Conservation (phyloP, 345 rosid species). For the Mallotus nudiflorus region DNA sequence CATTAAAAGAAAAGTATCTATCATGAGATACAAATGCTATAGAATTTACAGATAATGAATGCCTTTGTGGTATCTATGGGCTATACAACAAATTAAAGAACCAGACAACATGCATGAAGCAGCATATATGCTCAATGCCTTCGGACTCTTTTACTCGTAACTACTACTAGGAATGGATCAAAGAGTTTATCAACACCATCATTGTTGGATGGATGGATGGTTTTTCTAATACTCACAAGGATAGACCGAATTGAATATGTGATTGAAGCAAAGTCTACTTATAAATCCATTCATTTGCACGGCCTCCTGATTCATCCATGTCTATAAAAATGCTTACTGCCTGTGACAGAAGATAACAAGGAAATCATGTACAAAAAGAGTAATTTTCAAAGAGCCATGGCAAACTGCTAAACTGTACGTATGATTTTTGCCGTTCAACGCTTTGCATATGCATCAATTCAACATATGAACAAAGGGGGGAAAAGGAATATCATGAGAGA, state of each 20-base stretch:
- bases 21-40: not conserved
- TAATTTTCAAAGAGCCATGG: too few species aligned
- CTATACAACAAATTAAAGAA: not conserved
- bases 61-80: slow-evolving; percentile 1
- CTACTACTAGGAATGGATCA: not conserved
- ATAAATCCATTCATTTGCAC: slow-evolving; percentile 97
- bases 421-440: too few species aligned
- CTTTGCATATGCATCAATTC: too few species aligned
- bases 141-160: not conserved
- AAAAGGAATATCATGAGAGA: too few species aligned
- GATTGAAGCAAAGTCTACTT: slow-evolving; percentile 40
- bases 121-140: slow-evolving; percentile 1
- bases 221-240: too few species aligned
- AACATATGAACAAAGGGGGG: too few species aligned
- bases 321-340: slow-evolving; percentile 99
- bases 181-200: not conserved
- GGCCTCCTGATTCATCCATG: slow-evolving; percentile 91
- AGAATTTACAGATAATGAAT: not conserved
- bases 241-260: not conserved
- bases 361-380: not conserved
- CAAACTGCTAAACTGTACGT: too few species aligned
- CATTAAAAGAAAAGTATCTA: not conserved
- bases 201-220: not conserved
- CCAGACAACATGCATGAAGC: not conserved
- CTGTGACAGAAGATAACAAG: slow-evolving; percentile 39